Percentiles rank a stretch among this genome's conserved stretches.
These are phyloP conservation scores for Ceratobasidium sp. DNA, from an alignment of 1,284 basidiomycete species.

Conservation along the genomic window DNA sequence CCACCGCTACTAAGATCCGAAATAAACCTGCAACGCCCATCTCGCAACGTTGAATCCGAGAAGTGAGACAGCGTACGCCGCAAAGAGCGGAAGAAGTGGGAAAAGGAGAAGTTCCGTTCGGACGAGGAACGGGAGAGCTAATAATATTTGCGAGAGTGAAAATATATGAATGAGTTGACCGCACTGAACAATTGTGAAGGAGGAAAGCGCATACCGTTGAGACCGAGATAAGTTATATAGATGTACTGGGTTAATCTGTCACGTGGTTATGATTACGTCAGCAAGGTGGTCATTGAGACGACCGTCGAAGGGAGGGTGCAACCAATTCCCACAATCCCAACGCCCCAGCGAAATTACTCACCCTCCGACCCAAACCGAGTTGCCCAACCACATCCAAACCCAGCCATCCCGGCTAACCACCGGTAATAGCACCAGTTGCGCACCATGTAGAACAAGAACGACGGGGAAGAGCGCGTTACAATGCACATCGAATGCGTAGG, in stretches of 20 bases:
- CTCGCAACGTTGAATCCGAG: constrained; percentile 91
- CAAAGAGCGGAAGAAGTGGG: constrained; percentile 86
- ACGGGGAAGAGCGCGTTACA: constrained; percentile 95
- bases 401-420: constrained; percentile 87
- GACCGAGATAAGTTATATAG: constrained; percentile 90
- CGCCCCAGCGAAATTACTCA: constrained; percentile 58
- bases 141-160: too few relatives aligned
- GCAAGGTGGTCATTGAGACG: neutral
- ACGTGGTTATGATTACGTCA: neutral
- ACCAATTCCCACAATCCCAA: too few relatives aligned
- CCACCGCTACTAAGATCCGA: constrained; percentile 65
- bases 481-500: constrained; percentile 94
- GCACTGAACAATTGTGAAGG: constrained; percentile 8
- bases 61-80: constrained; percentile 85
- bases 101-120: constrained; percentile 88
- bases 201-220: constrained; percentile 70
- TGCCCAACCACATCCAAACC: constrained; percentile 93
- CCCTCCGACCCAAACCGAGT: constrained; percentile 90
- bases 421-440: constrained; percentile 85
- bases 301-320: neutral
- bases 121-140: constrained; percentile 91
- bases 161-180: constrained; percentile 7
- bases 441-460: constrained; percentile 88
- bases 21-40: constrained; percentile 82
- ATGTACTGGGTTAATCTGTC: constrained; percentile 85